Evolutionary conservation across 2,329 filamentous ascomycete genomes (phyloP), one percentile per base, ranked within the genome.

Genomic region (Phialemoniopsis sp.): DNA sequence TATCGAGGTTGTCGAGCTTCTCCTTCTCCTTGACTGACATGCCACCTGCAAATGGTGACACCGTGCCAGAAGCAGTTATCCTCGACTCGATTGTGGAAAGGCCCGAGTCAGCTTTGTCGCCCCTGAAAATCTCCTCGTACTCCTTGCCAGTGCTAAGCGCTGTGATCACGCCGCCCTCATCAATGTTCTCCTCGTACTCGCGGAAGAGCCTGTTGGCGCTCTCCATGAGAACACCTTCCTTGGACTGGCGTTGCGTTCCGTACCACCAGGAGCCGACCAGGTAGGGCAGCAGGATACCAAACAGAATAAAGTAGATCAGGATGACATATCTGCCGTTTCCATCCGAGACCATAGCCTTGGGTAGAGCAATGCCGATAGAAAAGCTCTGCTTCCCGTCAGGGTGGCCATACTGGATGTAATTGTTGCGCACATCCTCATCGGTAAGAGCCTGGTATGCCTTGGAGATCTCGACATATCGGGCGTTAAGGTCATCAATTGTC

Each of bases 211-310:
- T 90, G 62, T 94, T 94, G 51, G 94, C 90, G 63, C 87, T 96
- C 58, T 93, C 88, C 59, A 96, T 85, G 40, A 95, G 73, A 18
- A 97, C 86, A 51, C 88, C 89, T 64, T 98, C 94, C 67, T 91
- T 94, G 29, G 93, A 97, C 64, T 87, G 80, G 53, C 84, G 80
- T 63, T 95, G 91, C 28, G 89, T 94, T 44, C 94, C 93, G 59
- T 98, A 98, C 93, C 93, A 98, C 93, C 93, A 98, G 43, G 86
- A 89, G 35, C 93, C 93, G 40, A 98, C 91, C 35, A 93, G 72
- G 61, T 94, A 98, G 3, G 93, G 93, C 38, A 98, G 72, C 44
- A 96, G 70, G 45, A 97, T 87, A 40, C 91, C 93, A 37, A 98
- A 81, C 30, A 97, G 76, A 28, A 85, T 65, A 29, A 89, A 90